Evolutionary conservation across 306 rosid species (phyloP).

Genomic region (Cucurbita moschata): DNA sequence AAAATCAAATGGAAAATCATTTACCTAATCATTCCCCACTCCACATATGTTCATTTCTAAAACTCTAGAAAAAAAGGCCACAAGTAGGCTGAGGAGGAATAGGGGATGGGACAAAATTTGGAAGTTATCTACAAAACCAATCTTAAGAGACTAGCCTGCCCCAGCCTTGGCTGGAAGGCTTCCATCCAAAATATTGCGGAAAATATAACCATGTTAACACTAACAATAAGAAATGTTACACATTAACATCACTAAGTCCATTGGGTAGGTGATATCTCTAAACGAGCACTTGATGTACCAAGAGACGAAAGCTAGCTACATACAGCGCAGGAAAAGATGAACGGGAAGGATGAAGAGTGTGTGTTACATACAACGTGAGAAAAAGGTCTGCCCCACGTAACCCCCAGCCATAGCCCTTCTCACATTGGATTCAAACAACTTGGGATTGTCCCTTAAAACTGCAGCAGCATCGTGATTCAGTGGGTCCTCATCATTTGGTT

Average conservation of each 20-base stretch:
- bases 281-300: background rate
- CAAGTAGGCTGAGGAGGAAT: background rate
- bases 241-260: background rate
- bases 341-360: background rate
- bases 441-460: constrained; percentile 71
- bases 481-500: constrained; percentile 89
- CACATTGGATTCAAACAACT: constrained; percentile 65
- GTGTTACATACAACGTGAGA: constrained; percentile 52
- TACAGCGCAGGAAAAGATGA: constrained; percentile 1
- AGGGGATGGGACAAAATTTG: background rate
- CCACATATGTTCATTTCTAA: background rate
- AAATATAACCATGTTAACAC: background rate
- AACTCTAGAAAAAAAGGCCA: background rate
- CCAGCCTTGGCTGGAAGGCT: background rate
- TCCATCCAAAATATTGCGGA: background rate
- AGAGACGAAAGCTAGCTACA: background rate
- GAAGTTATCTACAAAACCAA: background rate
- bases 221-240: background rate
- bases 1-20: background rate
- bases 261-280: background rate
- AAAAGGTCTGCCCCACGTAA: constrained; percentile 68
- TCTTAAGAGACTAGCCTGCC: background rate
- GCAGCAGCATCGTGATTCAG: constrained; percentile 89
- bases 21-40: background rate
- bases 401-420: constrained; percentile 93